These are phyloP conservation scores for Chondrus crispus DNA, from an alignment of 23 red algal genomes.

Conservation along the genomic window DNA sequence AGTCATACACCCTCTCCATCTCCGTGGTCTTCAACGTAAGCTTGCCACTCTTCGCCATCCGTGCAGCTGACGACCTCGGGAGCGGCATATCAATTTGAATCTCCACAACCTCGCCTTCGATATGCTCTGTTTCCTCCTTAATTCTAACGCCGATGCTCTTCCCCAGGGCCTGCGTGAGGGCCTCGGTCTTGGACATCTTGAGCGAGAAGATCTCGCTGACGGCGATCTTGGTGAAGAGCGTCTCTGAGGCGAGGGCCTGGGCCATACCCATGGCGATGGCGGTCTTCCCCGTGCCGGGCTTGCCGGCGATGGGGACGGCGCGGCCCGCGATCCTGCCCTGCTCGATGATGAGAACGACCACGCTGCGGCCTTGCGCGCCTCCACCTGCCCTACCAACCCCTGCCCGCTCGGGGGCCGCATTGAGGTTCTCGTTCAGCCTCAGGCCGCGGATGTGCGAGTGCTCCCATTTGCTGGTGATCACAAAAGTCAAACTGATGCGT, in stretches of 20 bases:
- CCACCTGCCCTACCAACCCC: conserved; percentile 83
- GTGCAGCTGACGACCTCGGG: conserved; percentile 1
- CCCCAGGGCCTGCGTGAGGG: conserved; percentile 81
- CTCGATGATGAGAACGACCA: conserved; percentile 84
- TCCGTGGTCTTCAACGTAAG: conserved; percentile 96
- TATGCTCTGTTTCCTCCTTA: conserved; percentile 90
- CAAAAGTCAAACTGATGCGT: conserved; percentile 81
- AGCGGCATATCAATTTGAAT: conserved; percentile 83
- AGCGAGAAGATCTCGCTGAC: conserved; percentile 88
- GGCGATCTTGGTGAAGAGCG: conserved; percentile 90
- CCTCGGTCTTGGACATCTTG: conserved; percentile 94
- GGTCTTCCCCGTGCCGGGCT: conserved; percentile 93
- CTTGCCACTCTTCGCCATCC: conserved; percentile 65
- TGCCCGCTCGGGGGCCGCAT: conserved; percentile 30
- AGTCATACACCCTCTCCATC: conserved; percentile 98
- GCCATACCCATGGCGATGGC: conserved; percentile 96
- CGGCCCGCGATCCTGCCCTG: conserved; percentile 76
- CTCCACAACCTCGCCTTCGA: conserved; percentile 98
- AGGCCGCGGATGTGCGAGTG: conserved; percentile 93
- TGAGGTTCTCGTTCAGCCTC: conserved; percentile 58
- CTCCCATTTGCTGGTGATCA: conserved; percentile 80
- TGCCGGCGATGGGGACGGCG: conserved; percentile 82
- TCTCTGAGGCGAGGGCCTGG: conserved; percentile 77
- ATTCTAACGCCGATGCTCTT: conserved; percentile 87
- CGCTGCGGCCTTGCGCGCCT: conserved; percentile 78